A percentile compares a stretch with the other conserved stretches of the same genome.
Conservation (phyloP, 1,284 basidiomycete genomes). For the Thecaphora thlaspeos region DNA sequence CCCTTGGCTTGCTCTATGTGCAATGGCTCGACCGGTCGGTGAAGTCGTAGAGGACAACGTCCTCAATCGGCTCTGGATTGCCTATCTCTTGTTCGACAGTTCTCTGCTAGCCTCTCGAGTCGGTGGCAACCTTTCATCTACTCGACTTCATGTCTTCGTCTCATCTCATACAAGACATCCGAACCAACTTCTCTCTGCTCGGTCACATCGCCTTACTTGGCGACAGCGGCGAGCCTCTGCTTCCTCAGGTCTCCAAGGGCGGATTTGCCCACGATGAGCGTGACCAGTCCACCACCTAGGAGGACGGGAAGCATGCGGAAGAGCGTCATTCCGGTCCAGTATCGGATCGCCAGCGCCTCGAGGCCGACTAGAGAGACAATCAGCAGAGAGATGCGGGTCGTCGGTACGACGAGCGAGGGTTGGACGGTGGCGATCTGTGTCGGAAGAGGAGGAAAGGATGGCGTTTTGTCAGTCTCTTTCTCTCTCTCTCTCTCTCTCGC, state of each 20-base stretch:
- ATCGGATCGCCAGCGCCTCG: slow-evolving; percentile 37
- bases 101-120: no score
- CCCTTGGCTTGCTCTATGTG: no score
- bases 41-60: no score
- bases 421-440: slow-evolving; percentile 12
- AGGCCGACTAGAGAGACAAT: slow-evolving; percentile 22
- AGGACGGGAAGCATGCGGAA: slow-evolving; percentile 45
- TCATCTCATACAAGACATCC: no score
- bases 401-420: slow-evolving; percentile 14
- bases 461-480: no score
- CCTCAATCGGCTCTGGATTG: no score
- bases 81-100: no score
- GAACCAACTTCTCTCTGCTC: no score
- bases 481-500: not conserved
- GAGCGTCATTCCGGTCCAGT: slow-evolving; percentile 45
- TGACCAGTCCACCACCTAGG: slow-evolving; percentile 26
- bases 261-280: slow-evolving; percentile 33
- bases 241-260: slow-evolving; percentile 36
- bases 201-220: not conserved
- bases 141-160: no score
- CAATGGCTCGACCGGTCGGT: no score
- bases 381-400: slow-evolving; percentile 17
- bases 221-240: slow-evolving; percentile 11
- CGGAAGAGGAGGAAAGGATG: no score
- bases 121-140: no score